A percentile compares a stretch with the other conserved stretches of the same genome.
Conservation (phyloP, 257 asterid species). For the Mentha longifolia region DNA sequence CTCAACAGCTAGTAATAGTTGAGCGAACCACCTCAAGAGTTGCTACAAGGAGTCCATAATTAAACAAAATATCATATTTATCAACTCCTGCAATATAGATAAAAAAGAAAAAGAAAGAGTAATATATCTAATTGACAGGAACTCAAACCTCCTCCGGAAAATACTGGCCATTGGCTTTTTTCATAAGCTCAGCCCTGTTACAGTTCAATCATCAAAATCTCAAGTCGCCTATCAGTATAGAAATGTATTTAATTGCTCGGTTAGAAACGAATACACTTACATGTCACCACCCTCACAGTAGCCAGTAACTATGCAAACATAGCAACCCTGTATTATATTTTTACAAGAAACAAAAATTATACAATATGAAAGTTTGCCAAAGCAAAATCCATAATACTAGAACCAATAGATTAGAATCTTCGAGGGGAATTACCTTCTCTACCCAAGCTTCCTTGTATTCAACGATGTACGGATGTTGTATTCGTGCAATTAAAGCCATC, state of each 20-base stretch:
- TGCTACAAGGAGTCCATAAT: slow-evolving; percentile 56
- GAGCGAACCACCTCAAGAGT: slow-evolving; percentile 93
- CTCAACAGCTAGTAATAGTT: slow-evolving; percentile 88
- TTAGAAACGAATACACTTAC: slow-evolving; percentile 54
- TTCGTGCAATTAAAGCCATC: slow-evolving; percentile 96
- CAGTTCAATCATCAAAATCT: slow-evolving; percentile 32
- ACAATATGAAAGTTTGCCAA: neutral
- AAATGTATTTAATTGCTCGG: neutral
- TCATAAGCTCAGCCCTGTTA: slow-evolving; percentile 96
- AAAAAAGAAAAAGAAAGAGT: neutral
- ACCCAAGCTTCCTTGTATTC: slow-evolving; percentile 99
- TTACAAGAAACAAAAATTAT: neutral
- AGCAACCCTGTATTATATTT: slow-evolving; percentile 78
- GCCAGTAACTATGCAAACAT: slow-evolving; percentile 97
- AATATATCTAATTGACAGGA: slow-evolving; percentile 17
- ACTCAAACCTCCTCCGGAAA: slow-evolving; percentile 91
- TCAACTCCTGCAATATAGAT: slow-evolving; percentile 3
- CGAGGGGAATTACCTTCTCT: slow-evolving; percentile 72
- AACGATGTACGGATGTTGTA: slow-evolving; percentile 91
- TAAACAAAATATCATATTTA: slow-evolving; percentile 1
- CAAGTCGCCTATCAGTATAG: neutral
- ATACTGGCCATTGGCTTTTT: slow-evolving; percentile 82
- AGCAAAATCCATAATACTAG: slow-evolving; percentile 4
- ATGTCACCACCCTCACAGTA: slow-evolving; percentile 99
- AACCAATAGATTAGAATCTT: slow-evolving; percentile 4